These are phyloP conservation scores for Starmera stellimalicola DNA, from an alignment of 1,139 yeast species.

Conservation along the genomic window DNA sequence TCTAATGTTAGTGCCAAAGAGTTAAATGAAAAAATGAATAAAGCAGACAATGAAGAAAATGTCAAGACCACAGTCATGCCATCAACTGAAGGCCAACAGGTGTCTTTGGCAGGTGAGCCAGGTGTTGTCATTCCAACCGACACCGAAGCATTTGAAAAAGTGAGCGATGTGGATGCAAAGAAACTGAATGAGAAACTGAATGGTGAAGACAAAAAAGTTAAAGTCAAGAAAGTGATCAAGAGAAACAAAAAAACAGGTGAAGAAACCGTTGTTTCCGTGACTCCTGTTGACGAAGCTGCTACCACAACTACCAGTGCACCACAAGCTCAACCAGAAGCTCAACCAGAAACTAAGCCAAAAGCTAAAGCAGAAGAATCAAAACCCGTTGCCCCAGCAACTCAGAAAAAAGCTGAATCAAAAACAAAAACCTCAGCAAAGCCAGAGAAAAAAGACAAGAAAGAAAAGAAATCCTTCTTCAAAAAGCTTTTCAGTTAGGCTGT, in stretches of 20 bases:
- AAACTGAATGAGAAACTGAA: slow-evolving; percentile 31
- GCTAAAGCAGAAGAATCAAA: not conserved
- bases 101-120: slow-evolving; percentile 43
- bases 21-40: slow-evolving; percentile 28
- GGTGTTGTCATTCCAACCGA: slow-evolving; percentile 43
- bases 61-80: slow-evolving; percentile 49
- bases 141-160: slow-evolving; percentile 35
- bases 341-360: not conserved
- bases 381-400: too few relatives aligned
- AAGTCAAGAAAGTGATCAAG: slow-evolving; percentile 25
- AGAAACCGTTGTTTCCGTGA: slow-evolving; percentile 24
- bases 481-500: not conserved
- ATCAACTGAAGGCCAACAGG: slow-evolving; percentile 37
- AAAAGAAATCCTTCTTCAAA: slow-evolving; percentile 24
- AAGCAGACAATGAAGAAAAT: slow-evolving; percentile 15
- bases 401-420: not conserved
- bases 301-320: slow-evolving; percentile 7
- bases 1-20: slow-evolving; percentile 39
- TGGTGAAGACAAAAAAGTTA: slow-evolving; percentile 7
- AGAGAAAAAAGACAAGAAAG: slow-evolving; percentile 15
- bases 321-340: slow-evolving; percentile 2
- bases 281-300: slow-evolving; percentile 12
- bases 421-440: not conserved
- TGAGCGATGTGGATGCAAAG: slow-evolving; percentile 37
- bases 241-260: slow-evolving; percentile 30